These are phyloP conservation scores for Pyrus hybrid DNA, from an alignment of 331 rosid genomes.

Conservation along the genomic window DNA sequence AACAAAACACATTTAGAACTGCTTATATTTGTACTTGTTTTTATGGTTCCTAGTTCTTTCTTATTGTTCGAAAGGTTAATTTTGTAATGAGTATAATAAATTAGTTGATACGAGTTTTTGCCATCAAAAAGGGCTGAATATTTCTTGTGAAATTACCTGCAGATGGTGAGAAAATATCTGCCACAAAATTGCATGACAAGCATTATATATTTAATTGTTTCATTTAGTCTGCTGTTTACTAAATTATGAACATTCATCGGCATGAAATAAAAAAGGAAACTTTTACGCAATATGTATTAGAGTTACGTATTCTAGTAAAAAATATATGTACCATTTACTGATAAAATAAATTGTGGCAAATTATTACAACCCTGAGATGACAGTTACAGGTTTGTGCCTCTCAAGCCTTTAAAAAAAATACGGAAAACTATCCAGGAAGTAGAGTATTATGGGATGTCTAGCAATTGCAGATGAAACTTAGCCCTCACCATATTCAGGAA, in stretches of 20 bases:
- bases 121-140: neutral
- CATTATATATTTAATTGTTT: neutral
- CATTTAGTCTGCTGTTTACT: neutral
- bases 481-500: neutral
- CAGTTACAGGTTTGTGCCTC: neutral
- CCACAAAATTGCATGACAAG: neutral
- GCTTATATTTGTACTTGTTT: neutral
- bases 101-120: neutral
- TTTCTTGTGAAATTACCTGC: neutral
- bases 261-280: too few species aligned
- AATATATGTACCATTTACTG: too few species aligned
- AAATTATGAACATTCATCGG: neutral
- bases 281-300: too few species aligned
- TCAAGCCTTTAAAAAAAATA: neutral
- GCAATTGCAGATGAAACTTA: neutral
- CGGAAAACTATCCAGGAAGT: neutral
- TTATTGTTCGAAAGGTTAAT: neutral
- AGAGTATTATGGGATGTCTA: neutral
- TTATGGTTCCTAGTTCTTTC: neutral
- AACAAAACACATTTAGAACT: constrained; percentile 1
- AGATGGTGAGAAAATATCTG: neutral
- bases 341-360: neutral
- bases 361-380: neutral
- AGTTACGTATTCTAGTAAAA: too few species aligned
- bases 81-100: neutral